Evolutionary conservation across 345 rosid genomes (phyloP).

Genomic region (Combretum micranthum): DNA sequence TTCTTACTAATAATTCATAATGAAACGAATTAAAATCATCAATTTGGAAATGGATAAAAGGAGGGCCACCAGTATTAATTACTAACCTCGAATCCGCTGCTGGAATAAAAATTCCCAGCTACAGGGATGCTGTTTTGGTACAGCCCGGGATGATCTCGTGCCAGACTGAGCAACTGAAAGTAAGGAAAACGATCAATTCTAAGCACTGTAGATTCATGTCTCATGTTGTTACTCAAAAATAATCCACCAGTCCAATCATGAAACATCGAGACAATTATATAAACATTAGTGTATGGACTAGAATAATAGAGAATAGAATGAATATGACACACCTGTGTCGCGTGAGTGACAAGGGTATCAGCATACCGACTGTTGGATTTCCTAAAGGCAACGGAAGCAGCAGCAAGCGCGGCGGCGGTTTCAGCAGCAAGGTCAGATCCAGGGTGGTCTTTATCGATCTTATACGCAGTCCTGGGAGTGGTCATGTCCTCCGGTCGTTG

Average conservation of each 20-base stretch:
- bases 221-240: no score
- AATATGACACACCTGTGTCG: slow-evolving; percentile 26
- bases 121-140: slow-evolving; percentile 28
- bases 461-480: slow-evolving; percentile 36
- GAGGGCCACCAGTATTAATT: background rate
- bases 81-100: slow-evolving; percentile 30
- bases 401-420: slow-evolving; percentile 68
- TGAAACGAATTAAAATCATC: no score
- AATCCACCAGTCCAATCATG: no score
- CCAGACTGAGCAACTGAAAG: slow-evolving; percentile 34
- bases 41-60: no score
- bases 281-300: no score
- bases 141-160: slow-evolving; percentile 17
- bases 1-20: no score
- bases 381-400: slow-evolving; percentile 52
- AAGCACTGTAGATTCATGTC: no score
- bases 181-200: no score
- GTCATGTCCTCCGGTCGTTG: slow-evolving; percentile 77
- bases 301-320: background rate
- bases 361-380: slow-evolving; percentile 24
- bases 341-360: slow-evolving; percentile 36
- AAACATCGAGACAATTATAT: no score
- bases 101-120: slow-evolving; percentile 31
- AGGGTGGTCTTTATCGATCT: slow-evolving; percentile 38
- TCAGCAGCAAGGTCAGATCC: slow-evolving; percentile 73